A percentile compares a stretch with the other conserved stretches of the same genome.
These are phyloP conservation scores for Pythium oligandrum DNA, from an alignment of 352 stramenopile species.

Conservation along the genomic window DNA sequence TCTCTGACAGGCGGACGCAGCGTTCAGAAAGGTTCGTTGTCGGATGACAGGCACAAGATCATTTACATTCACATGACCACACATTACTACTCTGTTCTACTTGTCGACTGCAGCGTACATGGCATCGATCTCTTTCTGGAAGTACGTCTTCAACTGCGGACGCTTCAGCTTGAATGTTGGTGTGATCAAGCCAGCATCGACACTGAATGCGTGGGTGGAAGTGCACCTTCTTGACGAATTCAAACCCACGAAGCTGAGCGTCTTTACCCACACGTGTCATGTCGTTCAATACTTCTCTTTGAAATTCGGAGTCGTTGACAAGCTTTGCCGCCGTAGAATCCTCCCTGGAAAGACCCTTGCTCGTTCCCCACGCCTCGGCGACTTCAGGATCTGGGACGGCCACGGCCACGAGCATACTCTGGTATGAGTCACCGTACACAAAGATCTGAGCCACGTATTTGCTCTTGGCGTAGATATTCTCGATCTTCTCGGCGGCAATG, in stretches of 20 bases:
- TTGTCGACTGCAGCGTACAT: no score
- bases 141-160: conserved; percentile 43
- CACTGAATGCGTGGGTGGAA: conserved; percentile 82
- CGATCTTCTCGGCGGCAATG: conserved; percentile 94
- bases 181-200: conserved; percentile 91
- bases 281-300: conserved; percentile 67
- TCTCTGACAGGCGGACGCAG: no score
- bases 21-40: no score
- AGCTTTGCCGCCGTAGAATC: conserved; percentile 31
- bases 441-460: conserved; percentile 90
- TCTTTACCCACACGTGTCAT: conserved; percentile 53
- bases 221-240: conserved; percentile 87
- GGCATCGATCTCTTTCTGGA: conserved; percentile 40
- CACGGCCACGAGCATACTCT: conserved; percentile 89
- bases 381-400: conserved; percentile 72
- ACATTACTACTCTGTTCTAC: no score
- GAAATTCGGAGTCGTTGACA: conserved; percentile 37
- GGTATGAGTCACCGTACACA: conserved; percentile 92
- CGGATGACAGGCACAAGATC: no score
- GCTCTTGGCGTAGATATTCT: conserved; percentile 89
- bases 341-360: conserved; percentile 24
- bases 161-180: conserved; percentile 96
- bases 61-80: no score
- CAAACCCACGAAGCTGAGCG: conserved; percentile 87
- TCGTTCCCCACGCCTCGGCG: conserved; percentile 3